Evolutionary conservation across 2,329 filamentous ascomycete genomes (phyloP).

Genomic region (Lasiodiplodia theobromae): DNA sequence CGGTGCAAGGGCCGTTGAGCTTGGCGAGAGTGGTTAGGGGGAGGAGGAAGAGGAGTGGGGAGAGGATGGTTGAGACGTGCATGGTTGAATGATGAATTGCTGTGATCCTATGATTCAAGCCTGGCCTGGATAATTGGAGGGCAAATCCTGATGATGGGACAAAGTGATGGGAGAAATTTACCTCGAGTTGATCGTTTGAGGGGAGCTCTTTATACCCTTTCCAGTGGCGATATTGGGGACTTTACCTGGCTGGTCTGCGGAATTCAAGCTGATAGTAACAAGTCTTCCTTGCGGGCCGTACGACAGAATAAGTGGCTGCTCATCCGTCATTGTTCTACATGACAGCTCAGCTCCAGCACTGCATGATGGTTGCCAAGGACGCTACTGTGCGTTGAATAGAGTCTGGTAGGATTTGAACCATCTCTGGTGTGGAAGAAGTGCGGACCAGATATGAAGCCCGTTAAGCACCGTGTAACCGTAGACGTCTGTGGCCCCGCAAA

Average conservation of each 20-base stretch:
- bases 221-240: background rate
- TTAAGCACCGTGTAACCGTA: background rate
- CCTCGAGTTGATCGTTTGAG: background rate
- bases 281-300: background rate
- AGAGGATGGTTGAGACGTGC: background rate
- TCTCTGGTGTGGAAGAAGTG: background rate
- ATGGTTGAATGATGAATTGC: background rate
- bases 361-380: background rate
- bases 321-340: background rate
- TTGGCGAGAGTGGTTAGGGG: background rate
- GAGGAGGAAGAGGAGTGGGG: background rate
- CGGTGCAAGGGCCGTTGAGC: background rate
- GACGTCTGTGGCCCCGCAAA: background rate
- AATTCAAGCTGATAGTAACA: background rate
- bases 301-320: background rate
- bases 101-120: background rate
- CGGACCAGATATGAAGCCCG: background rate
- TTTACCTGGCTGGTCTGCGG: background rate
- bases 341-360: background rate
- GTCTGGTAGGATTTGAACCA: background rate
- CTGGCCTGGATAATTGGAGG: background rate
- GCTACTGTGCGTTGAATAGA: too few species aligned
- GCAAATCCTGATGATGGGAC: background rate
- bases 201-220: background rate
- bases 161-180: background rate